Conservation (phyloP, 169 alveolate species). For the Theileria annulata region DNA sequence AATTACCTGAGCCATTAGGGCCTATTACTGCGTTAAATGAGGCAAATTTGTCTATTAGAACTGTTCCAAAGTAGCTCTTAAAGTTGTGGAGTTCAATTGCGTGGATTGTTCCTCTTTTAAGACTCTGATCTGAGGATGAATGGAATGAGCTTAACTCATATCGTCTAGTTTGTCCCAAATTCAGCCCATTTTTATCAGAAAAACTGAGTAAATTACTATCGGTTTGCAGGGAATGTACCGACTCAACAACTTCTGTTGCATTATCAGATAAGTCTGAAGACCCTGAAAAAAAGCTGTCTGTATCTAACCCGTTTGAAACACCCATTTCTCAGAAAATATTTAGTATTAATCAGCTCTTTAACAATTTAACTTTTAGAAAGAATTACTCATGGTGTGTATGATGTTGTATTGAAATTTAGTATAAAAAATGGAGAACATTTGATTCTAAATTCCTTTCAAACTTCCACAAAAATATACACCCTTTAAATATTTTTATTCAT, state of each 20-base stretch:
- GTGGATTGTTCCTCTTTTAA: constrained; percentile 34
- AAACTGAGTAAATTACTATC: neutral
- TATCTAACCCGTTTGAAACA: neutral
- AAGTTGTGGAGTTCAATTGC: constrained; percentile 73
- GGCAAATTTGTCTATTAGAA: constrained; percentile 84
- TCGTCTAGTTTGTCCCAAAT: neutral
- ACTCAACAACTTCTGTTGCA: constrained; percentile 7
- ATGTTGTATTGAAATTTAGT: neutral
- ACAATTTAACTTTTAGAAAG: neutral
- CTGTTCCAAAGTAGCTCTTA: constrained; percentile 90
- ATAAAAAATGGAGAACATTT: neutral
- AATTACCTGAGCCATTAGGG: constrained; percentile 91
- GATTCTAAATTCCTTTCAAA: neutral
- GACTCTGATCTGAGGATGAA: constrained; percentile 5
- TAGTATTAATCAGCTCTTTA: neutral
- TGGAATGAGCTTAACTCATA: neutral
- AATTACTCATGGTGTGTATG: neutral
- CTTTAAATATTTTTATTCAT: neutral
- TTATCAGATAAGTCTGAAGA: neutral
- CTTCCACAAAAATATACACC: neutral
- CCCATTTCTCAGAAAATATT: too few relatives aligned
- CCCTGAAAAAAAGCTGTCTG: neutral
- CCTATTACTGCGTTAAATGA: constrained; percentile 90
- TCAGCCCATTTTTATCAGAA: neutral
- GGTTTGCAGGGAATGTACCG: neutral